phyloP scores from a whole-genome alignment of 139 green algal genomes.

The Tetratostichococcus sp. region DNA sequence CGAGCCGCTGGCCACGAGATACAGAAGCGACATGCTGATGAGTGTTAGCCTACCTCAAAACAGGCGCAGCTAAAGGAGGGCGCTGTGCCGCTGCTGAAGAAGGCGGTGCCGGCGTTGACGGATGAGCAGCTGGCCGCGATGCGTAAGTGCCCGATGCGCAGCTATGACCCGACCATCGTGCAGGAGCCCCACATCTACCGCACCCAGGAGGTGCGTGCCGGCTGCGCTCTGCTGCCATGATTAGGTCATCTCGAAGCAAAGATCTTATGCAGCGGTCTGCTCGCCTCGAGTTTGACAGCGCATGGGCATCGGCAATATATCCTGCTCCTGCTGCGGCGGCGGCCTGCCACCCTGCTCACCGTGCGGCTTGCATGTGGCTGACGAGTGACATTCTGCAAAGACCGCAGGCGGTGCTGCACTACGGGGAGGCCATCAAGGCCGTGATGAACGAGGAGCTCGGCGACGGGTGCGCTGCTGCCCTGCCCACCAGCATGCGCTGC shows the following conservation, averaged over 20 bases:
- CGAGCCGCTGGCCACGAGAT: too few relatives aligned
- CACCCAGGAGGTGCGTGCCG: constrained; percentile 7
- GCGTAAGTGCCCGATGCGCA: constrained; percentile 31
- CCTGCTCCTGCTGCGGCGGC: too few relatives aligned
- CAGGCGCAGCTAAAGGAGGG: constrained; percentile 44
- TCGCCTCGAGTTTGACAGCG: too few relatives aligned
- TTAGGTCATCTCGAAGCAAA: not conserved
- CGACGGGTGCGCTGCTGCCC: constrained; percentile 12
- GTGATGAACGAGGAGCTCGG: constrained; percentile 26
- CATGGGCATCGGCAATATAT: too few relatives aligned
- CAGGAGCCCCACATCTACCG: constrained; percentile 46
- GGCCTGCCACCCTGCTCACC: too few relatives aligned
- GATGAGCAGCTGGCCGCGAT: constrained; percentile 42
- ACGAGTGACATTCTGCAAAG: not conserved
- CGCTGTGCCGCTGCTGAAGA: constrained; percentile 17
- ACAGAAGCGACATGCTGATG: too few relatives aligned
- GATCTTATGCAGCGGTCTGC: too few relatives aligned
- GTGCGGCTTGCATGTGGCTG: not conserved
- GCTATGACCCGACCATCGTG: constrained; percentile 32
- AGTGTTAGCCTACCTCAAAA: too few relatives aligned
- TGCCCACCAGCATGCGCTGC: too few relatives aligned
- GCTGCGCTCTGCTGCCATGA: too few relatives aligned
- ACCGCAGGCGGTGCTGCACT: constrained; percentile 40
- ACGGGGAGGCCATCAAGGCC: constrained; percentile 37
- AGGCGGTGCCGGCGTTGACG: constrained; percentile 31